phyloP scores from a whole-genome alignment of 768 basidiomycete species.

The Coprinopsis sp. region DNA sequence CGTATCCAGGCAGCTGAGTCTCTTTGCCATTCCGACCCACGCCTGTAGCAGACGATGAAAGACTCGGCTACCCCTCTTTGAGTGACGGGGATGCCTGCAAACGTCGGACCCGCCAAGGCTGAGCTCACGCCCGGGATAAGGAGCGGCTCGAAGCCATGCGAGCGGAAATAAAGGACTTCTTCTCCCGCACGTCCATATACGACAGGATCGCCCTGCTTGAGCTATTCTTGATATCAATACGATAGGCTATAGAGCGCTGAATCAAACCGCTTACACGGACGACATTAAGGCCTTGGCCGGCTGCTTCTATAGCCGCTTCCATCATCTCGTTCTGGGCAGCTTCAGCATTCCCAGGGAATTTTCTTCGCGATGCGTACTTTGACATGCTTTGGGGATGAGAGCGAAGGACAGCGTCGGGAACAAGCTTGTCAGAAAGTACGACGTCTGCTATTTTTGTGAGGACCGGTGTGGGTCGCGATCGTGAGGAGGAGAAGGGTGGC shows the following conservation, averaged over 20 bases:
- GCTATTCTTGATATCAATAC: constrained; percentile 32
- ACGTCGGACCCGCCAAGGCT: constrained; percentile 83
- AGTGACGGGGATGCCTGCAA: constrained; percentile 90
- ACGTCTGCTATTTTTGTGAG: constrained; percentile 79
- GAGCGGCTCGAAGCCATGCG: constrained; percentile 76
- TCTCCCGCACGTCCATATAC: constrained; percentile 94
- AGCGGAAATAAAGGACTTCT: constrained; percentile 89
- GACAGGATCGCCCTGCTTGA: constrained; percentile 97
- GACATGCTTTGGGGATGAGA: constrained; percentile 67
- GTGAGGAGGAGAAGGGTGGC: constrained; percentile 92
- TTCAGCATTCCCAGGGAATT: constrained; percentile 97
- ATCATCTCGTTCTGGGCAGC: constrained; percentile 94
- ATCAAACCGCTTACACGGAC: constrained; percentile 59
- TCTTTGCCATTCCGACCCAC: constrained; percentile 83
- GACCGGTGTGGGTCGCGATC: constrained; percentile 72
- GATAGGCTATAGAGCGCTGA: background rate
- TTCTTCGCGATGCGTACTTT: constrained; percentile 87
- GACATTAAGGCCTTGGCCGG: constrained; percentile 73
- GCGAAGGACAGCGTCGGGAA: constrained; percentile 83
- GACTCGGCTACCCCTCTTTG: constrained; percentile 92
- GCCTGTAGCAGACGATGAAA: constrained; percentile 87
- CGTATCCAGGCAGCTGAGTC: constrained; percentile 85
- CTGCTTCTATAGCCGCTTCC: constrained; percentile 84
- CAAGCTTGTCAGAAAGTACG: constrained; percentile 94
- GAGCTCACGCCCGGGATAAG: constrained; percentile 90